Percentiles rank a stretch among this genome's conserved stretches.
Evolutionary conservation across 768 basidiomycete genomes (phyloP).

Genomic region (Trametes cubensis): DNA sequence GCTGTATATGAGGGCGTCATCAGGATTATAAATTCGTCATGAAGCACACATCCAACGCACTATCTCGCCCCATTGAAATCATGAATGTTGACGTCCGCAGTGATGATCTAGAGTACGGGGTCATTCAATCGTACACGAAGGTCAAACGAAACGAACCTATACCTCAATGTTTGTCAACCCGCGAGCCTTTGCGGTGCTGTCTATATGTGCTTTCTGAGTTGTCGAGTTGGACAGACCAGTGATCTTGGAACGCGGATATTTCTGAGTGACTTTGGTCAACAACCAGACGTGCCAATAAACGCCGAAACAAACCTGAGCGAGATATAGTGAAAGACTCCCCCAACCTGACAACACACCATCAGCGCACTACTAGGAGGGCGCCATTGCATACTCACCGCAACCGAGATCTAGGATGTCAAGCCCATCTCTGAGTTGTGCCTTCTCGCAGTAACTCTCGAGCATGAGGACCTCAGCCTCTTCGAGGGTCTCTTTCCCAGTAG

Average conservation of each 20-base stretch:
- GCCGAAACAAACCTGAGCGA: slow-evolving; percentile 53
- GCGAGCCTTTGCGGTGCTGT: slow-evolving; percentile 48
- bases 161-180: slow-evolving; percentile 59
- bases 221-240: slow-evolving; percentile 67
- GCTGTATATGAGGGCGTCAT: slow-evolving; percentile 34
- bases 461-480: slow-evolving; percentile 68
- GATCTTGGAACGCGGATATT: slow-evolving; percentile 66
- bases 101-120: slow-evolving; percentile 50
- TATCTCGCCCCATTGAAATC: slow-evolving; percentile 54
- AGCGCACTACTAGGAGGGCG: not conserved
- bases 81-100: slow-evolving; percentile 66
- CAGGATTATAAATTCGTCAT: not conserved
- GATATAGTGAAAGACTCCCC: slow-evolving; percentile 70
- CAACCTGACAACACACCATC: slow-evolving; percentile 47
- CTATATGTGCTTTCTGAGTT: slow-evolving; percentile 69
- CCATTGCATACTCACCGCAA: slow-evolving; percentile 47
- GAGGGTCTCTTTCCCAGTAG: slow-evolving; percentile 58
- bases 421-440: slow-evolving; percentile 63
- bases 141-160: not conserved
- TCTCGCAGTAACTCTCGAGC: slow-evolving; percentile 67
- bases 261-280: slow-evolving; percentile 39
- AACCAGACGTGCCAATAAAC: not conserved
- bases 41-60: slow-evolving; percentile 34
- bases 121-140: not conserved
- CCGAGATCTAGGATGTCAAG: slow-evolving; percentile 68